These are phyloP conservation scores for Cicer chorassanicum DNA, from an alignment of 306 rosid species.

Conservation along the genomic window DNA sequence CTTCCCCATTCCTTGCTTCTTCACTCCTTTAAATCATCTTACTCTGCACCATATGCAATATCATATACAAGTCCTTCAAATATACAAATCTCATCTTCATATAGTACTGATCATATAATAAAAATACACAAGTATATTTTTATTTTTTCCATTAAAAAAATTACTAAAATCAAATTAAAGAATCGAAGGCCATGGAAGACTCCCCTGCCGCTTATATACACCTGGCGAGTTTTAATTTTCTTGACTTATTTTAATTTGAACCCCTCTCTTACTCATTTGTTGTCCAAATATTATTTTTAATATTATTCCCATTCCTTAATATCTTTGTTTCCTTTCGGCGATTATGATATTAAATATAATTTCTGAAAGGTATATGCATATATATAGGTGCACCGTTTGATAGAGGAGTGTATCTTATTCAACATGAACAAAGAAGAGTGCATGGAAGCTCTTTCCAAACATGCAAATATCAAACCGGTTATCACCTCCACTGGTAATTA, in stretches of 20 bases:
- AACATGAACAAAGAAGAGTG: conserved; percentile 93
- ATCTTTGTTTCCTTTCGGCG: background rate
- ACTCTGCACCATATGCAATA: background rate
- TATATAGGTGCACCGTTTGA: conserved; percentile 82
- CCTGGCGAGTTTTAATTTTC: conserved; percentile 58
- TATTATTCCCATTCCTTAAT: background rate
- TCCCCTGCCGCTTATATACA: conserved; percentile 85
- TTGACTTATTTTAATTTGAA: background rate
- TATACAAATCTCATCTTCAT: background rate
- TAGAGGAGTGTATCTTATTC: conserved; percentile 90
- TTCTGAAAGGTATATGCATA: background rate
- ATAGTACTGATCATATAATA: background rate
- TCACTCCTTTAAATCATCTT: background rate
- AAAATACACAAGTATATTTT: too few species aligned
- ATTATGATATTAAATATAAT: background rate
- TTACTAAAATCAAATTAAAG: background rate
- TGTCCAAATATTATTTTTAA: background rate
- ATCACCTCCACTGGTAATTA: conserved; percentile 85
- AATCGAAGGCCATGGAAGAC: conserved; percentile 54
- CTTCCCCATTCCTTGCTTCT: conserved; percentile 21
- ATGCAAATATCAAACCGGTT: conserved; percentile 82
- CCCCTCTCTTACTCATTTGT: background rate
- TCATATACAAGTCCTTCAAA: conserved; percentile 27
- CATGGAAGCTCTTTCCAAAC: conserved; percentile 93
- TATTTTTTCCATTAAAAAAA: too few species aligned